Evolutionary conservation across 1,284 basidiomycete species (phyloP), one percentile per base, ranked within the genome.

Genomic region (Afroboletus lepidellus): DNA sequence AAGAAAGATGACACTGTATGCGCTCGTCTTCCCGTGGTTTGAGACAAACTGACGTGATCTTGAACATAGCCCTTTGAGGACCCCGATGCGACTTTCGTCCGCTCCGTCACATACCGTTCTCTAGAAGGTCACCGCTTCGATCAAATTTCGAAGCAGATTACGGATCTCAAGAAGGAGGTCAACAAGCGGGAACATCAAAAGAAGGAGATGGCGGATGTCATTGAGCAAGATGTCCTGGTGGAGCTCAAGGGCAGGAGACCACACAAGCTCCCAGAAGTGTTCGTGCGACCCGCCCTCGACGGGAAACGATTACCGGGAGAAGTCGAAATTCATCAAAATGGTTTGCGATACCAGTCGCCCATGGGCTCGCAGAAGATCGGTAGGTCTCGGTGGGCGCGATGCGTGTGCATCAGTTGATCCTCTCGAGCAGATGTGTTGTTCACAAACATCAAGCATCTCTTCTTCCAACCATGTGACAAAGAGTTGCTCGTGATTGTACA

Each of bases 391-490:
- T 3, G 13, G 3, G 18, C 2, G 27, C 18, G 23, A 38, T 44
- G 16, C 13, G 15, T 12, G 23, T 21, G 34, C 13, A 21, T 15
- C 1, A 24, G n/a, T 32, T 67, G 36, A 64, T 47, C 24, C 29
- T 32, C 53, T 30, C 48, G 27, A 39, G 12, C 62, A 95, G 94
- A 98, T 69, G 81, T 99, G 20, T 78, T 98, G 13, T 99, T 98
- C 77, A 90, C 85, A 75, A 99, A 99, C 71, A 90, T 99, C 76
- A 98, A 97, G 73, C 97, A 99, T 71, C 77, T 99, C 23, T 98
- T 99, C 77, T 99, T 98, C 83, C 97, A 98, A 69, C 95, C 97
- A 7, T 98, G 96, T 66, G 97, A 99, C 61, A 89, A 94, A 63
- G 97, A 99, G 71, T 76, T 99, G 41, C 81, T 98, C 54, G 96